Evolutionary conservation across 2,329 filamentous ascomycete genomes (phyloP).

Genomic region (Sodiomyces alkalinus): DNA sequence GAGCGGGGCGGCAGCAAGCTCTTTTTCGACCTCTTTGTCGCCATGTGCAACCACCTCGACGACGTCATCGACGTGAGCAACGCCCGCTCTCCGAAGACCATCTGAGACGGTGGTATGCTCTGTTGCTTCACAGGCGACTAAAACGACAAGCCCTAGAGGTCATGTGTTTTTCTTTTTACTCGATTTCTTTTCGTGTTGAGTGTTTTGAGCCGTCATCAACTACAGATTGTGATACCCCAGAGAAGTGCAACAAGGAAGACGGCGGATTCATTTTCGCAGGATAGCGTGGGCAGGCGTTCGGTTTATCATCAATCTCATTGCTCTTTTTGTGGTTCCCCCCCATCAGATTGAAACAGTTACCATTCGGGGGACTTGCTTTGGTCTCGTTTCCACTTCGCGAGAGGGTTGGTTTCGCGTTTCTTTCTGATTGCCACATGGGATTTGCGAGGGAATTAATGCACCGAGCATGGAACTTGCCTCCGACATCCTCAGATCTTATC

Average conservation of each 20-base stretch:
- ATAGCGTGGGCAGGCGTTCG: conserved; percentile 1
- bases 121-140: conserved; percentile 1
- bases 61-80: conserved; percentile 81
- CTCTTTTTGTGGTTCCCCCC: conserved; percentile 24
- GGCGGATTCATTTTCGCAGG: conserved; percentile 10
- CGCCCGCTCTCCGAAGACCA: conserved; percentile 41
- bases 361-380: conserved; percentile 24
- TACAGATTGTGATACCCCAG: conserved; percentile 4
- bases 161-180: conserved; percentile 5
- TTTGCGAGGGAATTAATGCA: conserved; percentile 22
- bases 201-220: background rate
- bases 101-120: conserved; percentile 24
- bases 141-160: too few species aligned
- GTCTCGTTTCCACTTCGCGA: conserved; percentile 30
- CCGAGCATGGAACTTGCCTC: conserved; percentile 14
- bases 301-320: conserved; percentile 14
- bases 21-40: conserved; percentile 97
- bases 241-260: conserved; percentile 6
- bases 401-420: conserved; percentile 33
- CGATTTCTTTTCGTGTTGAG: too few species aligned
- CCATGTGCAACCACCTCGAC: conserved; percentile 96
- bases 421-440: conserved; percentile 26
- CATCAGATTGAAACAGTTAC: conserved; percentile 34
- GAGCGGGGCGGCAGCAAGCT: conserved; percentile 77
- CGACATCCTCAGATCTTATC: too few species aligned